Base-by-base conservation (phyloP, 768 basidiomycete genomes). In the Lactarius vividus region DNA sequence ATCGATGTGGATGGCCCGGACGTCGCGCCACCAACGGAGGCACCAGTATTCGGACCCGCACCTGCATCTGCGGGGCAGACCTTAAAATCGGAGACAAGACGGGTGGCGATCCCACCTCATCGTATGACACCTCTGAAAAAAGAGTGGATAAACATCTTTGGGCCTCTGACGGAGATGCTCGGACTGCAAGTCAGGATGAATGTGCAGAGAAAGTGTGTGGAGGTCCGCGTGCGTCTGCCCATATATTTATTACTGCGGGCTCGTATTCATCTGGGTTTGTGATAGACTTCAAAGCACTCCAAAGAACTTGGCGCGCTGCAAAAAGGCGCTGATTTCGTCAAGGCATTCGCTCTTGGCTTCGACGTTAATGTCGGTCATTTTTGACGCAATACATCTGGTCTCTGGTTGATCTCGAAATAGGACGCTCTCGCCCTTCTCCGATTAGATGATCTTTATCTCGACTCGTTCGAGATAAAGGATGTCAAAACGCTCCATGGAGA, bases 401-500 rank as follows among this genome's bases (percentile, higher is more conserved):
- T 57, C 28, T 28, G n/a, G 3, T 61, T 58, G 54, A 67, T 59
- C 42, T 53, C 59, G 64, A 18, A 35, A 13, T 59, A 98, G 93
- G 97, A 99, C 71, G 88, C 96, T 6, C 92, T 99, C 69, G 97
- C 97, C 6, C 87, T 99, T 29, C 84, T 99, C 39, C 87, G 97
- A 68, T 76, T 99, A 72, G 97, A 99, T 74, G 97, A 98, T 74
- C 84, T 99, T 16, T 99, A 98, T 75, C 89, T 99, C 55, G 97
- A 98, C 73, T 95, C 96, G 3, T 97, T 97, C 73, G 97, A 99
- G 77, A 96, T 99, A 77, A 98, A 98, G 76, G 97, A 99, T 71
- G 95, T 98, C 60, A 99, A 99, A 79, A 96, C 94, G 0, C 83
- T 99, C 8, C 95, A 97, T 66, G 97, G 97, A 2, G 97, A 99